These are phyloP conservation scores for Boletus rubropictus DNA, from an alignment of 768 basidiomycete genomes.

Conservation along the genomic window DNA sequence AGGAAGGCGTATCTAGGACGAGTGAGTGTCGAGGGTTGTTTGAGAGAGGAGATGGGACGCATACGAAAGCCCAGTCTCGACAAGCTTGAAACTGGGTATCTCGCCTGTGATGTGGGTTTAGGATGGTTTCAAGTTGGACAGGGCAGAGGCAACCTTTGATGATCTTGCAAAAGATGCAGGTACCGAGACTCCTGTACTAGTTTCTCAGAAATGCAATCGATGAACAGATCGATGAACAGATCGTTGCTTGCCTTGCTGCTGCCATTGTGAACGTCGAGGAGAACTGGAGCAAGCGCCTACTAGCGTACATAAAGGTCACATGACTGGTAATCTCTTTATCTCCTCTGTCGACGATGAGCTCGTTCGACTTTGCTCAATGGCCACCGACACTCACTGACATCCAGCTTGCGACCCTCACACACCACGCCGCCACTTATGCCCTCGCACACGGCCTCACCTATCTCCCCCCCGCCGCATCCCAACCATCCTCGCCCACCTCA, in stretches of 20 bases:
- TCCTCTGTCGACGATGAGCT: constrained; percentile 13
- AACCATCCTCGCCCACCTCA: constrained; percentile 54
- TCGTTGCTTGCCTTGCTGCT: constrained; percentile 16
- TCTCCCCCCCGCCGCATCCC: constrained; percentile 48
- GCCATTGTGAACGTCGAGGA: constrained; percentile 6
- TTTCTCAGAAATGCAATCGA: not conserved
- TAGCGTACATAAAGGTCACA: not conserved
- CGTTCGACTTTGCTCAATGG: constrained; percentile 58
- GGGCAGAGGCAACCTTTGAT: constrained; percentile 59
- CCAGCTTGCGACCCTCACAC: constrained; percentile 55
- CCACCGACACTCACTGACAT: constrained; percentile 60
- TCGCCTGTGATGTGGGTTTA: constrained; percentile 49
- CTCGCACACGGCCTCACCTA: constrained; percentile 82
- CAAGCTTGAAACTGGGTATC: constrained; percentile 82
- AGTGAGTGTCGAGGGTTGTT: no score
- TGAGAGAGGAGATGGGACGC: constrained; percentile 22
- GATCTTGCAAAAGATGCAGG: constrained; percentile 94
- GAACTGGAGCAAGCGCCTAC: not conserved
- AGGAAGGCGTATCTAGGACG: constrained; percentile 72
- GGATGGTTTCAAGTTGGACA: not conserved
- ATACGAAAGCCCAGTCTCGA: constrained; percentile 69
- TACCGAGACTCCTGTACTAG: constrained; percentile 43
- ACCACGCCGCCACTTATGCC: constrained; percentile 74
- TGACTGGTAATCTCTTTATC: not conserved
- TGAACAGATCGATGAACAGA: no score